phyloP scores from a whole-genome alignment of 768 basidiomycete species.

The Chalciporus pseudorubinellus region DNA sequence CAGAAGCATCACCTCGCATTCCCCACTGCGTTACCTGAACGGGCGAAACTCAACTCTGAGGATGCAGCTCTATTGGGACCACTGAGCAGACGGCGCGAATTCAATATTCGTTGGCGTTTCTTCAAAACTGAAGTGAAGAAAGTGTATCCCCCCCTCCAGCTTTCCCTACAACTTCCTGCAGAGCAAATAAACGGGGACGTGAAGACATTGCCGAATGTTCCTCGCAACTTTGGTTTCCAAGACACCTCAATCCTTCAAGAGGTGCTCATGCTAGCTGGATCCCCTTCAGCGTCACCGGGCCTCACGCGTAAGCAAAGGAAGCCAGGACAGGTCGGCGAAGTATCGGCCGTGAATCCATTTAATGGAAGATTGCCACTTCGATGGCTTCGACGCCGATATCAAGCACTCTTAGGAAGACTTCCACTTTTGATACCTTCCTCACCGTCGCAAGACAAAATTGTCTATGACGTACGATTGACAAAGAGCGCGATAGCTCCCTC shows the following conservation, averaged over 20 bases:
- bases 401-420: conserved; percentile 53
- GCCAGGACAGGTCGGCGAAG: not conserved
- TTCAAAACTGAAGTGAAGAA: conserved; percentile 55
- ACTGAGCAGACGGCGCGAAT: conserved; percentile 70
- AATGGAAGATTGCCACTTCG: conserved; percentile 19
- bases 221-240: conserved; percentile 43
- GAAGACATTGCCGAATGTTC: conserved; percentile 18
- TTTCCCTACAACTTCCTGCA: conserved; percentile 28
- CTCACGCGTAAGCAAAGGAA: conserved; percentile 32
- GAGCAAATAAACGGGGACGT: conserved; percentile 1
- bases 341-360: conserved; percentile 9
- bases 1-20: conserved; percentile 36
- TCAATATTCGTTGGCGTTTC: conserved; percentile 70
- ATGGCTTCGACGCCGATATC: conserved; percentile 52
- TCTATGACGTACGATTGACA: conserved; percentile 34
- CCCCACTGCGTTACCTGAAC: conserved; percentile 58
- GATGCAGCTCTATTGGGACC: conserved; percentile 61
- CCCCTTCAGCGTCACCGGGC: conserved; percentile 21
- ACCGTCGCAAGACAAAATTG: conserved; percentile 3
- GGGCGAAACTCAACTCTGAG: conserved; percentile 54
- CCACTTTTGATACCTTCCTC: conserved; percentile 49
- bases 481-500: conserved; percentile 28
- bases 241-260: conserved; percentile 43
- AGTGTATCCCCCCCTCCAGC: conserved; percentile 58
- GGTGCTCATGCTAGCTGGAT: conserved; percentile 43